These are phyloP conservation scores for Aspergillus heteromorphus DNA, from an alignment of 495 filamentous ascomycete genomes.

Conservation along the genomic window DNA sequence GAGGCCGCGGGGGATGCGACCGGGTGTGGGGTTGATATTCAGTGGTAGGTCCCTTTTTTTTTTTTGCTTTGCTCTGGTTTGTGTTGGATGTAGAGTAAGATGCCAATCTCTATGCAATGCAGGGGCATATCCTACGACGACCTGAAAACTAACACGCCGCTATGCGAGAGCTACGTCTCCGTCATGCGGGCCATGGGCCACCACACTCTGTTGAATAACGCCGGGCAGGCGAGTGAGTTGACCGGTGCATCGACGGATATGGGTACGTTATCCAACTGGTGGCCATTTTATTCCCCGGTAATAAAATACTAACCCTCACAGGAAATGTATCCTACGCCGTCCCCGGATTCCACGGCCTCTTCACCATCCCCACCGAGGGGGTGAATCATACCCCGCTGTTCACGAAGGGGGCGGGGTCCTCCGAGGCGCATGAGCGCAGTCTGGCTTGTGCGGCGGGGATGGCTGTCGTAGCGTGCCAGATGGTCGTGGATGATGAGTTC, in stretches of 20 bases:
- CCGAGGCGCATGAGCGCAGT: constrained; percentile 40
- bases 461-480: constrained; percentile 46
- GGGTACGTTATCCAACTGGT: constrained; percentile 24
- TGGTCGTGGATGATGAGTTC: constrained; percentile 40
- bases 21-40: constrained; percentile 45
- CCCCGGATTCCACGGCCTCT: constrained; percentile 54
- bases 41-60: constrained; percentile 22
- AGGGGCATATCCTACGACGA: constrained; percentile 49
- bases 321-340: constrained; percentile 54
- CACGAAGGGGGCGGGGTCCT: constrained; percentile 44
- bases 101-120: background rate
- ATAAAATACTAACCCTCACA: constrained; percentile 19
- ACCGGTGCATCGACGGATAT: constrained; percentile 35
- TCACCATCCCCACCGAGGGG: constrained; percentile 44
- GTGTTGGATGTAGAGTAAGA: background rate
- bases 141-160: constrained; percentile 40
- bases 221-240: constrained; percentile 24
- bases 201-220: constrained; percentile 35
- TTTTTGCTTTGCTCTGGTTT: background rate
- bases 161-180: constrained; percentile 48
- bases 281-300: background rate
- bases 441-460: constrained; percentile 52
- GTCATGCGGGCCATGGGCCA: constrained; percentile 44
- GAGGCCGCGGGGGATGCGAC: constrained; percentile 52
- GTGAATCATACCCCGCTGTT: constrained; percentile 54